Evolutionary conservation across 2,329 filamentous ascomycete genomes (phyloP), one percentile per base, ranked within the genome.

Genomic region (Aureobasidium lini): DNA sequence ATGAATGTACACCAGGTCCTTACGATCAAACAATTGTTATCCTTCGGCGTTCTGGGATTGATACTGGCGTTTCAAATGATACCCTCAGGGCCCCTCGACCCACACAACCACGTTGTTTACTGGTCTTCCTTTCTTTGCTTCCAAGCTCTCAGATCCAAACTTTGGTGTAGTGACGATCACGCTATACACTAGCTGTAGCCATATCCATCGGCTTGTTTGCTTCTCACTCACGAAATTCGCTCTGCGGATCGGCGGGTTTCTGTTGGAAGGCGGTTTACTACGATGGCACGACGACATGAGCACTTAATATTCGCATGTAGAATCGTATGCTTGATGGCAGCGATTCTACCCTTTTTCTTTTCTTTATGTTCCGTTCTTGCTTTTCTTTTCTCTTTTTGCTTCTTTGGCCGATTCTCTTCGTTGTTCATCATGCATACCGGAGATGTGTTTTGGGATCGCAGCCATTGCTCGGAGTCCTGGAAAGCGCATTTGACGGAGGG

Each of bases 21-120:
- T 44, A 7, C 28, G 28, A 54, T 6, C 16, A 23, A 32, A n/a
- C 50, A 54, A 29, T 46, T 37, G 7, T 36, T 46, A 44, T 57
- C 53, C 16, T 43, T 48, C 48, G 54, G 37, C 43, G 32, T 57
- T 57, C 13, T 16, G 11, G 43, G 11, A 10, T 37, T 37, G 18
- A 37, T 29, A 54, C 29, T 29, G 57, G 58, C 58, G 32, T 60
- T 60, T 43, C 42, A 50, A 48, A 60, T 23, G 49, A 60, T 60
- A 60, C 59, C 59, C 57, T 39, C 48, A 53, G 46, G 57, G 57
- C 44, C 31, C 10, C 16, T 23, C 10, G 31, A 31, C 44, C 40
- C 56, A 8, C 13, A 29, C 40, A 40, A 53, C 32, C 10, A 31
- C 36, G 42, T 47, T 57, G 46, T 46, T 31, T 16, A 23, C 36